These are phyloP conservation scores for Saccharomycopsis amapae DNA, from an alignment of 805 yeast genomes.

Conservation along the genomic window DNA sequence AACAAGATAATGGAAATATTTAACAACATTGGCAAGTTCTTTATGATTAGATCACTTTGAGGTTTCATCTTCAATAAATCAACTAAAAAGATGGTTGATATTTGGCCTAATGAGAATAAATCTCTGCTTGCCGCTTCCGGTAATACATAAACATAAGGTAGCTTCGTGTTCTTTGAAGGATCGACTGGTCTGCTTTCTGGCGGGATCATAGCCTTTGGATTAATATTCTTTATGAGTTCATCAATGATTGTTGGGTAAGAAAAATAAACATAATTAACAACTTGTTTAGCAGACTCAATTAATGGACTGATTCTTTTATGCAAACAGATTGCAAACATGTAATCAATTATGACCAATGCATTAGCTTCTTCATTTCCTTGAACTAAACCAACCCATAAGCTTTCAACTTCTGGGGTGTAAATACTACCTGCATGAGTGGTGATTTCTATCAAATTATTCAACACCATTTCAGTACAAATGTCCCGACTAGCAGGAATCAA, in stretches of 20 bases:
- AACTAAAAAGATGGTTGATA: slow-evolving; percentile 77
- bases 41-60: slow-evolving; percentile 54
- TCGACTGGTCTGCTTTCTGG: slow-evolving; percentile 34
- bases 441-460: slow-evolving; percentile 75
- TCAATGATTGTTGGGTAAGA: slow-evolving; percentile 48
- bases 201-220: slow-evolving; percentile 89
- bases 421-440: slow-evolving; percentile 69
- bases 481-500: slow-evolving; percentile 16
- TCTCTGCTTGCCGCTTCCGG: slow-evolving; percentile 50
- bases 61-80: slow-evolving; percentile 54
- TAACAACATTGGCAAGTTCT: slow-evolving; percentile 61
- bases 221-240: slow-evolving; percentile 58
- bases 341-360: slow-evolving; percentile 64
- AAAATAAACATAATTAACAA: slow-evolving; percentile 70
- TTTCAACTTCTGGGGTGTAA: slow-evolving; percentile 84
- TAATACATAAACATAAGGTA: slow-evolving; percentile 63
- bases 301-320: slow-evolving; percentile 63
- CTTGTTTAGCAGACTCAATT: slow-evolving; percentile 74
- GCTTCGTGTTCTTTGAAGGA: slow-evolving; percentile 29
- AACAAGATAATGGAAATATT: slow-evolving; percentile 75
- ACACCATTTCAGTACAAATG: slow-evolving; percentile 54
- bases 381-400: slow-evolving; percentile 93
- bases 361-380: slow-evolving; percentile 64
- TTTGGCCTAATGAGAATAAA: slow-evolving; percentile 79
- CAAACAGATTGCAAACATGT: slow-evolving; percentile 58